Evolutionary conservation across 2,329 filamentous ascomycete species (phyloP).

Genomic region (Trichoderma sp.): DNA sequence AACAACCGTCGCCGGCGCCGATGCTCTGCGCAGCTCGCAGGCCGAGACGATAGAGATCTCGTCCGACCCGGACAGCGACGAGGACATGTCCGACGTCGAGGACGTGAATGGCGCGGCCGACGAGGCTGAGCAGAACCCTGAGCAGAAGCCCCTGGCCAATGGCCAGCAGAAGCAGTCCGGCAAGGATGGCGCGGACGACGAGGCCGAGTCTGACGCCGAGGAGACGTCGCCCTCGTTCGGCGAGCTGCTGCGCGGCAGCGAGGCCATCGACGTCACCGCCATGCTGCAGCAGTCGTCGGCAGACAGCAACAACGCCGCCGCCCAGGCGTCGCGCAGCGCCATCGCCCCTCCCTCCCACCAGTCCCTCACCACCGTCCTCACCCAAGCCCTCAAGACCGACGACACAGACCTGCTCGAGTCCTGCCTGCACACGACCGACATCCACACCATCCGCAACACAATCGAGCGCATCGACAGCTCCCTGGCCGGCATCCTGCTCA

Average conservation of each 20-base stretch:
- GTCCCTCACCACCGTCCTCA: conserved; percentile 88
- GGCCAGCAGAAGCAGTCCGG: conserved; percentile 32
- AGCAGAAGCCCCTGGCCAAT: conserved; percentile 33
- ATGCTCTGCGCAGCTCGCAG: conserved; percentile 43
- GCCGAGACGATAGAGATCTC: conserved; percentile 59
- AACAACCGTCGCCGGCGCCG: conserved; percentile 53
- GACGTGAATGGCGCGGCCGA: conserved; percentile 36
- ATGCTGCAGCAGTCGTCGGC: conserved; percentile 49
- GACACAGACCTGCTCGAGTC: conserved; percentile 88
- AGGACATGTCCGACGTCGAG: conserved; percentile 51
- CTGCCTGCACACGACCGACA: conserved; percentile 80
- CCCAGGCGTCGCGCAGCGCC: conserved; percentile 49
- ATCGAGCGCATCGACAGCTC: conserved; percentile 87
- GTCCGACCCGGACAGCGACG: conserved; percentile 55
- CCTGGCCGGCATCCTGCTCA: conserved; percentile 76
- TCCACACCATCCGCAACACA: conserved; percentile 78
- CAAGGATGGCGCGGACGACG: conserved; percentile 35
- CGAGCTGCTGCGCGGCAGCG: conserved; percentile 75
- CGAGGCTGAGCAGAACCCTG: conserved; percentile 29
- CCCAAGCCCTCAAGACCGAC: conserved; percentile 90
- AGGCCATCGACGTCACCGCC: conserved; percentile 74
- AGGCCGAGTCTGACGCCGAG: conserved; percentile 46
- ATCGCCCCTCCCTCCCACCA: conserved; percentile 69
- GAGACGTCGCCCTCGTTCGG: conserved; percentile 73
- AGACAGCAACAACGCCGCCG: conserved; percentile 35